Evolutionary conservation across 164 flowering plant genomes (phyloP).

Genomic region (Vitis amurensis): DNA sequence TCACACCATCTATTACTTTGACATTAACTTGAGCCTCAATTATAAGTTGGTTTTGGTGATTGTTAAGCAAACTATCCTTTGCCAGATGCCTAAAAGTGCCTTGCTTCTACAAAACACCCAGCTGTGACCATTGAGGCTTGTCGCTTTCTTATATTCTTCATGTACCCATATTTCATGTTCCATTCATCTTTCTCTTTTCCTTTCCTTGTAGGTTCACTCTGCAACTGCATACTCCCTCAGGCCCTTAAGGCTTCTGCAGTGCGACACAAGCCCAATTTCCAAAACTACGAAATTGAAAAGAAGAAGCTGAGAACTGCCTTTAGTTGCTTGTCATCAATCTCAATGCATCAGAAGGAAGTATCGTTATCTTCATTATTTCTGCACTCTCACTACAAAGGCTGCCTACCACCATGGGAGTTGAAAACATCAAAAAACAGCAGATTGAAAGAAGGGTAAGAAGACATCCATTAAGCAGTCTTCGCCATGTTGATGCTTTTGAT

Average conservation of each 20-base stretch:
- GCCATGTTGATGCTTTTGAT: too few relatives aligned
- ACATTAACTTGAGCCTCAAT: too few relatives aligned
- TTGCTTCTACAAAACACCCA: too few relatives aligned
- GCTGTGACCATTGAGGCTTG: too few relatives aligned
- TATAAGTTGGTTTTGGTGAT: too few relatives aligned
- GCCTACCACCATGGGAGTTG: conserved; percentile 51
- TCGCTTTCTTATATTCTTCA: neutral
- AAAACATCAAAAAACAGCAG: conserved; percentile 28
- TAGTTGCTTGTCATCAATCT: conserved; percentile 38
- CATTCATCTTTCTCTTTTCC: neutral
- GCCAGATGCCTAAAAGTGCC: too few relatives aligned
- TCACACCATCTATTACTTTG: too few relatives aligned
- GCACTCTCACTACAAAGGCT: conserved; percentile 49
- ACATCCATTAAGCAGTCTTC: too few relatives aligned
- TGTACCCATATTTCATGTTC: neutral
- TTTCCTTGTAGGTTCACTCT: conserved; percentile 39
- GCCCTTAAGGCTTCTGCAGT: conserved; percentile 30
- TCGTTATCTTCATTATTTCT: conserved; percentile 51
- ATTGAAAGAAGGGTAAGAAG: conserved; percentile 25
- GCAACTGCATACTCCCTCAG: conserved; percentile 55
- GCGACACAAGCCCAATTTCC: conserved; percentile 24
- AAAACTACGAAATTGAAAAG: conserved; percentile 34
- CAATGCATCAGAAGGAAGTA: conserved; percentile 40
- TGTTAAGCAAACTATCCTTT: too few relatives aligned
- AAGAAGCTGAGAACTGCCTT: conserved; percentile 31